Evolutionary conservation across 2,329 filamentous ascomycete genomes (phyloP).

Genomic region (Cladosporium oxysporum): DNA sequence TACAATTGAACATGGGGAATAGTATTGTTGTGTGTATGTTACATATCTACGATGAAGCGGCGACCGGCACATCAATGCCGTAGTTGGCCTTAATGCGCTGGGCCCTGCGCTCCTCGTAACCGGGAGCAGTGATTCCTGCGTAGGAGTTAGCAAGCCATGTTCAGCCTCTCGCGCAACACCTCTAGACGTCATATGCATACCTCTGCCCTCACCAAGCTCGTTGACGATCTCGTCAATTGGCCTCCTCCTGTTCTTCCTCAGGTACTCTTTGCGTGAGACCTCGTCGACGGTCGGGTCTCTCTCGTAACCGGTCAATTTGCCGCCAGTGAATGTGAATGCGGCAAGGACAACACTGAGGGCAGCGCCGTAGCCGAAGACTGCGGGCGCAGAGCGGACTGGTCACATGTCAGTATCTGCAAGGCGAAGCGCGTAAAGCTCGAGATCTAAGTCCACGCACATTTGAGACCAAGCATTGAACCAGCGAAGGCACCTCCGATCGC

Average conservation of each 20-base stretch:
- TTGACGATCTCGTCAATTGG: slow-evolving; percentile 78
- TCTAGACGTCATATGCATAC: slow-evolving; percentile 48
- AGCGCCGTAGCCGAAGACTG: slow-evolving; percentile 68
- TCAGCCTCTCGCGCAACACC: background rate
- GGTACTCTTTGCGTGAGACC: slow-evolving; percentile 71
- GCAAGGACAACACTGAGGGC: slow-evolving; percentile 60
- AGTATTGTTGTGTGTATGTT: slow-evolving; percentile 19
- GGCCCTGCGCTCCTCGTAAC: slow-evolving; percentile 81
- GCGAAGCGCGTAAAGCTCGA: background rate
- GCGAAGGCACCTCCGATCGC: slow-evolving; percentile 74
- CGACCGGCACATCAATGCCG: slow-evolving; percentile 69
- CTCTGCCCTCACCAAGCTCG: slow-evolving; percentile 83
- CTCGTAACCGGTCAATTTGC: slow-evolving; percentile 57
- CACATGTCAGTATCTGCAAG: slow-evolving; percentile 22
- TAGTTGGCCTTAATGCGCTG: slow-evolving; percentile 84
- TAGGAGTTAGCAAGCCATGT: slow-evolving; percentile 15
- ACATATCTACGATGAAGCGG: slow-evolving; percentile 20
- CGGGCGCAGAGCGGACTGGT: slow-evolving; percentile 61
- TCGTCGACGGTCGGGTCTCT: slow-evolving; percentile 65
- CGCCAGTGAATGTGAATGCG: slow-evolving; percentile 69
- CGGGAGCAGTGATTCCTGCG: slow-evolving; percentile 74
- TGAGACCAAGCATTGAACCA: slow-evolving; percentile 71
- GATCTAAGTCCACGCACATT: slow-evolving; percentile 56
- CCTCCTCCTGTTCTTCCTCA: slow-evolving; percentile 72
- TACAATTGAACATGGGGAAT: slow-evolving; percentile 11